A percentile compares a stretch with the other conserved stretches of the same genome.
Conservation (phyloP, 345 rosid species). For the Salix dunnii region DNA sequence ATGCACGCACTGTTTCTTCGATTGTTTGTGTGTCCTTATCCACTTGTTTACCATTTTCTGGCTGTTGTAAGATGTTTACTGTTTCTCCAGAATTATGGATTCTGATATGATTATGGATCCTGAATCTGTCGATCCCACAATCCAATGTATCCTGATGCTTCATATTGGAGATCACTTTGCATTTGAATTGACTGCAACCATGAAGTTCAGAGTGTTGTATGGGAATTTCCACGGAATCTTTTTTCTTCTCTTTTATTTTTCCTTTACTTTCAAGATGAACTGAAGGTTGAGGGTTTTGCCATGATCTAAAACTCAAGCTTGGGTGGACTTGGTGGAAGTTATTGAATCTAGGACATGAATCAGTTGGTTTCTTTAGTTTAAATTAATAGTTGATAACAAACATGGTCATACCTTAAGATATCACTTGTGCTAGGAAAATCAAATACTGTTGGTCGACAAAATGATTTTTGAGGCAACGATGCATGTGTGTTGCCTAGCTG, state of each 20-base stretch:
- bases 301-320: neutral
- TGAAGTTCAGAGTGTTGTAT: neutral
- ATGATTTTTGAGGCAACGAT: neutral
- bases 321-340: neutral
- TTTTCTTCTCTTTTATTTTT: neutral
- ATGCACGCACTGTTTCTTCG: neutral
- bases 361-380: neutral
- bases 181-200: neutral
- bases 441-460: neutral
- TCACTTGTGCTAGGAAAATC: neutral
- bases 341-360: neutral
- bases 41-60: neutral
- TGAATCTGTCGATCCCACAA: neutral
- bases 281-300: neutral
- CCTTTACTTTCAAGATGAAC: neutral
- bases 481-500: neutral
- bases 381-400: neutral
- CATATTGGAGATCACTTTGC: neutral
- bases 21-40: neutral
- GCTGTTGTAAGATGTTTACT: conserved; percentile 2
- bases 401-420: neutral
- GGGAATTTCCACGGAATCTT: neutral
- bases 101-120: neutral
- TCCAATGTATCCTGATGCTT: neutral
- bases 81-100: neutral